These are phyloP conservation scores for Tirmania nivea DNA, from an alignment of 495 filamentous ascomycete genomes.

Conservation along the genomic window DNA sequence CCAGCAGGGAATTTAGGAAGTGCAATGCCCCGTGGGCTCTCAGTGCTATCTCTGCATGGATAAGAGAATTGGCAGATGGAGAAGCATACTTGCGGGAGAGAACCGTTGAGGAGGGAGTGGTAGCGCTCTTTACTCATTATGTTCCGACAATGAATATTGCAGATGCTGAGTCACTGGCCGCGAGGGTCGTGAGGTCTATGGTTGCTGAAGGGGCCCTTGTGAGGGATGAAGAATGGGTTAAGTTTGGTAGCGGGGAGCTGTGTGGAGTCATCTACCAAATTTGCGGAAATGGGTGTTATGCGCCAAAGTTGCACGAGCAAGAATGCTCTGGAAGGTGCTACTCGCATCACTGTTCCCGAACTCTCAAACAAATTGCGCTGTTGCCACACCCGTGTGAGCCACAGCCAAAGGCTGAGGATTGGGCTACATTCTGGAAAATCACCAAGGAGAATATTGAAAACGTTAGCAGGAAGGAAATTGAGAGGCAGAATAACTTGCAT, in stretches of 20 bases:
- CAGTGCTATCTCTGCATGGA: slow-evolving; percentile 67
- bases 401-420: slow-evolving; percentile 55
- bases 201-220: slow-evolving; percentile 53
- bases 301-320: slow-evolving; percentile 54
- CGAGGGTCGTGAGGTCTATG: slow-evolving; percentile 64
- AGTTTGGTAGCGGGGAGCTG: slow-evolving; percentile 52
- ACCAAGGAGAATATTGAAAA: slow-evolving; percentile 49
- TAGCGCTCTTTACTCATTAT: slow-evolving; percentile 82
- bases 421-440: slow-evolving; percentile 77
- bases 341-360: slow-evolving; percentile 80
- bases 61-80: slow-evolving; percentile 71
- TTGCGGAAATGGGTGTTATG: slow-evolving; percentile 82
- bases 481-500: slow-evolving; percentile 83
- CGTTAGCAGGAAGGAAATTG: slow-evolving; percentile 63
- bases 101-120: slow-evolving; percentile 63
- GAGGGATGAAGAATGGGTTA: slow-evolving; percentile 94
- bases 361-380: slow-evolving; percentile 81
- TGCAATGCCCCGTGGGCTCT: slow-evolving; percentile 87
- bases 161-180: slow-evolving; percentile 73
- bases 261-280: slow-evolving; percentile 84
- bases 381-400: slow-evolving; percentile 24
- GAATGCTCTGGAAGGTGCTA: slow-evolving; percentile 66
- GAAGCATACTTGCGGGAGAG: slow-evolving; percentile 60
- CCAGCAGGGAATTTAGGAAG: slow-evolving; percentile 58
- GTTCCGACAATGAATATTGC: slow-evolving; percentile 98